Conservation (phyloP, 768 basidiomycete species). For the Dacryopinax spathularia region DNA sequence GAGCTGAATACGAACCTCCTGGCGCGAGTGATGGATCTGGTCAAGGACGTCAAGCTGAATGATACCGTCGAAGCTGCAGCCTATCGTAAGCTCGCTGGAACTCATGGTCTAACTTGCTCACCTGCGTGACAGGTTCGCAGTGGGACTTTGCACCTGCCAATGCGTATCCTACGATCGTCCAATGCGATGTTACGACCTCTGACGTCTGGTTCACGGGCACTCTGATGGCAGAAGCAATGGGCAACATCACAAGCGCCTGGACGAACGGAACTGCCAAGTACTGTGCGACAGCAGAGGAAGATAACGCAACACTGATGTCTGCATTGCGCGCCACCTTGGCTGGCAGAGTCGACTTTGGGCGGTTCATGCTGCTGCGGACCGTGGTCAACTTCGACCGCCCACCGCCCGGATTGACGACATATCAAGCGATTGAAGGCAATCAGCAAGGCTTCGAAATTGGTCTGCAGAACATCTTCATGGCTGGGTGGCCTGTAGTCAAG, state of each 20-base stretch:
- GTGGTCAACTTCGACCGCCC: conserved; percentile 26
- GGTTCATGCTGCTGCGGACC: conserved; percentile 29
- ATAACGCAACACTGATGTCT: conserved; percentile 29
- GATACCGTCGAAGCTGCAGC: conserved; percentile 22
- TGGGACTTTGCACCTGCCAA: conserved; percentile 22
- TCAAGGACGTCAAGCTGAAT: conserved; percentile 22
- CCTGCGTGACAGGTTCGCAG: conserved; percentile 16
- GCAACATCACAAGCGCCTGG: conserved; percentile 26
- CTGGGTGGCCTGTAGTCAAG: conserved; percentile 27
- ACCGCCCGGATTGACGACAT: conserved; percentile 13
- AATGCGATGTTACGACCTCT: conserved; percentile 27
- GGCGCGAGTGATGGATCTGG: conserved; percentile 20
- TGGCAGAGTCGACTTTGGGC: conserved; percentile 26
- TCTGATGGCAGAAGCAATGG: conserved; percentile 25
- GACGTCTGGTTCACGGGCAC: conserved; percentile 28
- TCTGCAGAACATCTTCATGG: conserved; percentile 26
- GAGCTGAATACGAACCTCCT: conserved; percentile 32
- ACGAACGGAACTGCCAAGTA: conserved; percentile 24
- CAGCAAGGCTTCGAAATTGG: conserved; percentile 24
- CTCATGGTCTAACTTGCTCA: not conserved
- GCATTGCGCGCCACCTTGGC: conserved; percentile 25
- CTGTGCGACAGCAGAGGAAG: conserved; percentile 30
- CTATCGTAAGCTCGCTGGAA: conserved; percentile 17
- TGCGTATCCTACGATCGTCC: conserved; percentile 21
- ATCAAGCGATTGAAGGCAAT: conserved; percentile 18